phyloP scores from a whole-genome alignment of 257 asterid genomes.

The Fraxinus anomala region DNA sequence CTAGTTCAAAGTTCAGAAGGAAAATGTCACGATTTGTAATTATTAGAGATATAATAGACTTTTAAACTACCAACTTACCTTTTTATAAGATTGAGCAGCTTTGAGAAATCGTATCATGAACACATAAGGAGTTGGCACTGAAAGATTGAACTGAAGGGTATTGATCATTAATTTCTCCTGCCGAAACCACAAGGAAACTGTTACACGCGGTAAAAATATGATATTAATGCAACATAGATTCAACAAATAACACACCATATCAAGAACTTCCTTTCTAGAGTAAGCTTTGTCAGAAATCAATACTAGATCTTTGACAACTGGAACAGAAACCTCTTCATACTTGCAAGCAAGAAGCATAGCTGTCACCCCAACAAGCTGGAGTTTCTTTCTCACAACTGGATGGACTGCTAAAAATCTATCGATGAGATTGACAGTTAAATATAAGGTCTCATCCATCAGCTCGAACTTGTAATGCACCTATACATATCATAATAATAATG shows the following conservation, averaged over 20 bases:
- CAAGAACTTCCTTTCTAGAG: constrained; percentile 69
- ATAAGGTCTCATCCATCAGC: constrained; percentile 88
- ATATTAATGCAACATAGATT: background rate
- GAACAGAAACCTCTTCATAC: constrained; percentile 92
- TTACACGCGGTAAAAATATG: background rate
- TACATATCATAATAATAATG: background rate
- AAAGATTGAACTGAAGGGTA: constrained; percentile 69
- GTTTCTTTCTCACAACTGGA: constrained; percentile 69
- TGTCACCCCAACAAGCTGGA: constrained; percentile 86
- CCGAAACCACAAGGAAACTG: constrained; percentile 10
- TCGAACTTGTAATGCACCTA: constrained; percentile 97
- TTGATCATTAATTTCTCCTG: constrained; percentile 85
- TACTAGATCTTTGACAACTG: constrained; percentile 84
- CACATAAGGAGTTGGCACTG: constrained; percentile 78
- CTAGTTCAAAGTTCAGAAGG: constrained; percentile 37
- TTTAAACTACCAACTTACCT: constrained; percentile 34
- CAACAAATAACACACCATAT: constrained; percentile 51
- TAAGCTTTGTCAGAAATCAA: constrained; percentile 84
- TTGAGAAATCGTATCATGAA: constrained; percentile 84
- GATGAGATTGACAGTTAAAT: constrained; percentile 73
- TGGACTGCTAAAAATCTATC: constrained; percentile 70
- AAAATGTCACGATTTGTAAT: background rate
- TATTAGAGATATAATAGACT: too few species aligned
- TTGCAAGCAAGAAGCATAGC: constrained; percentile 96
- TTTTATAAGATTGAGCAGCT: constrained; percentile 74